phyloP scores from a whole-genome alignment of 345 rosid species.

The Sonneratia caseolaris region DNA sequence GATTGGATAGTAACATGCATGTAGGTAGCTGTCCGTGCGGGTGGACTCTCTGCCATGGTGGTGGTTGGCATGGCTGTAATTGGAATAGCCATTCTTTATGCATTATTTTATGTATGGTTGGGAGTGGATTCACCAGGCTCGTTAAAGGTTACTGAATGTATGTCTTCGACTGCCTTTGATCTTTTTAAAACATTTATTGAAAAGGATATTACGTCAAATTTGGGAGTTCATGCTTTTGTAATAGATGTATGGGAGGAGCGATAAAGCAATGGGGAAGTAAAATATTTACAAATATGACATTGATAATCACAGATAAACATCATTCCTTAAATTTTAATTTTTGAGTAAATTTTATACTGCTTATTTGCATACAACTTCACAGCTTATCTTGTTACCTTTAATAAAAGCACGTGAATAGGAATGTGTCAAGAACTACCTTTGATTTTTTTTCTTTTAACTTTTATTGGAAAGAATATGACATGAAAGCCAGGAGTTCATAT shows the following conservation, averaged over 20 bases:
- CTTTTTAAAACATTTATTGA: not conserved
- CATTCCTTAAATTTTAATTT: not conserved
- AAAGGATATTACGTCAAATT: not conserved
- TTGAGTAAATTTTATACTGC: not conserved
- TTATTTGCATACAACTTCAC: not conserved
- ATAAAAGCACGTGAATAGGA: too few relatives aligned
- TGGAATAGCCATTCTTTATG: slow-evolving; percentile 90
- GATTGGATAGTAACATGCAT: slow-evolving; percentile 19
- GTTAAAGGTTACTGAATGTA: slow-evolving; percentile 88
- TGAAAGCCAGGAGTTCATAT: too few relatives aligned
- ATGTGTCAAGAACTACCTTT: too few relatives aligned
- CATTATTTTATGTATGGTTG: slow-evolving; percentile 88
- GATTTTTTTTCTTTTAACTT: too few relatives aligned
- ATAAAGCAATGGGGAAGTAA: not conserved
- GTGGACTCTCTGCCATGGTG: slow-evolving; percentile 96
- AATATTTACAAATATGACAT: not conserved
- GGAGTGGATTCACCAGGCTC: slow-evolving; percentile 78
- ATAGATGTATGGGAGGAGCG: not conserved
- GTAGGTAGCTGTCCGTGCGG: slow-evolving; percentile 94
- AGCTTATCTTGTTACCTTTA: not conserved
- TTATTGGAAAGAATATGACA: too few relatives aligned
- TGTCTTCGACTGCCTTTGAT: slow-evolving; percentile 24
- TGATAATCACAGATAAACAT: not conserved
- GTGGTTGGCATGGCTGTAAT: slow-evolving; percentile 99
- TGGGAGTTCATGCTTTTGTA: not conserved